These are phyloP conservation scores for Clavariopsis aquatica DNA, from an alignment of 495 filamentous ascomycete genomes.

Conservation along the genomic window DNA sequence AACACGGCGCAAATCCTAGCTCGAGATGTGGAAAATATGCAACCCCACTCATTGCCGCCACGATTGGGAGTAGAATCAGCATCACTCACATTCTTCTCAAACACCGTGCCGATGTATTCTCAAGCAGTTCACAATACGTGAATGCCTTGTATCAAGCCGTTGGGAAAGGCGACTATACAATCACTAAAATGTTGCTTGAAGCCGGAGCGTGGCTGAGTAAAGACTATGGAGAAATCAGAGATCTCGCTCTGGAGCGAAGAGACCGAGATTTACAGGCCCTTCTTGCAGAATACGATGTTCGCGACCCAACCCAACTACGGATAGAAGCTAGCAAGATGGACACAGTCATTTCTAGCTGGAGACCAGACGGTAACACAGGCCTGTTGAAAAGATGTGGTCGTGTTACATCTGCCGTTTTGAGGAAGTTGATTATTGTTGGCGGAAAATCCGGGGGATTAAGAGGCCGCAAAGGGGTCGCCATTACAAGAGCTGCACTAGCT, in stretches of 20 bases:
- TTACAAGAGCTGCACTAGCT: slow-evolving; percentile 12
- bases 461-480: slow-evolving; percentile 4
- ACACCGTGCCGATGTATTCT: slow-evolving; percentile 10
- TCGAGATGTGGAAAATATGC: slow-evolving; percentile 4
- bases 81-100: slow-evolving; percentile 11
- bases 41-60: slow-evolving; percentile 13
- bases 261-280: slow-evolving; percentile 11
- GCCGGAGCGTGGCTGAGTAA: slow-evolving; percentile 24
- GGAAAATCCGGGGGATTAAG: background rate
- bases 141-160: slow-evolving; percentile 25
- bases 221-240: slow-evolving; percentile 19
- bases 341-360: background rate
- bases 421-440: slow-evolving; percentile 2
- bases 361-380: background rate
- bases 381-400: background rate
- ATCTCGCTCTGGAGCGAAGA: slow-evolving; percentile 12
- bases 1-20: slow-evolving; percentile 14
- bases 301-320: background rate
- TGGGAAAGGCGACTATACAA: background rate
- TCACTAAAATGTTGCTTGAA: slow-evolving; percentile 18
- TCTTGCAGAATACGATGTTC: slow-evolving; percentile 14
- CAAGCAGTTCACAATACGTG: slow-evolving; percentile 6
- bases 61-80: background rate
- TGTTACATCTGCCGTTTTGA: slow-evolving; percentile 1
- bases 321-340: background rate